These are phyloP conservation scores for Kuraishia borneana DNA, from an alignment of 805 yeast species.

Conservation along the genomic window DNA sequence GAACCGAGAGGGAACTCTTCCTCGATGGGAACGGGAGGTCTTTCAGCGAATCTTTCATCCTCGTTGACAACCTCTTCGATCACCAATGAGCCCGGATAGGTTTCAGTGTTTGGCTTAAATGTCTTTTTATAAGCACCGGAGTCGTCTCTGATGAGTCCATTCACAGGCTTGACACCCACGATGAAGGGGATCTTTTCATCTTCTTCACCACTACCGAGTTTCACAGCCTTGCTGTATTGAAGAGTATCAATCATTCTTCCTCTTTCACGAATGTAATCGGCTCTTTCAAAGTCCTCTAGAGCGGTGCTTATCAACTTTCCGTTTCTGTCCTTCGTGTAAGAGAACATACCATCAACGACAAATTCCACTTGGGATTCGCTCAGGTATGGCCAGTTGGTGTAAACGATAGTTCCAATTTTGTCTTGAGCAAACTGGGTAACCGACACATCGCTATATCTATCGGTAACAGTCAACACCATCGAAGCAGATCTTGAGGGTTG, in stretches of 20 bases:
- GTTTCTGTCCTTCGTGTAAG: constrained; percentile 11
- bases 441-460: constrained; percentile 42
- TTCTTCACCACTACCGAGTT: constrained; percentile 24
- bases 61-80: constrained; percentile 64
- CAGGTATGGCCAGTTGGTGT: constrained; percentile 84
- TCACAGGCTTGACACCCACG: constrained; percentile 62
- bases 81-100: constrained; percentile 69
- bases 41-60: constrained; percentile 65
- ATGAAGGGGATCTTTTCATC: constrained; percentile 32
- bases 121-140: constrained; percentile 75
- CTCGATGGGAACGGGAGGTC: constrained; percentile 64
- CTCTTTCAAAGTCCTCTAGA: constrained; percentile 33
- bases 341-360: constrained; percentile 39
- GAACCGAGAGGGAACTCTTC: constrained; percentile 73
- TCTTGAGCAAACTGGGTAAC: constrained; percentile 56
- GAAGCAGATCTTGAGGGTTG: constrained; percentile 79
- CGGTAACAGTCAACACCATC: constrained; percentile 51
- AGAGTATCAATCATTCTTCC: constrained; percentile 29
- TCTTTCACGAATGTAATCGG: constrained; percentile 30
- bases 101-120: constrained; percentile 37
- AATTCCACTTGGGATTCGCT: constrained; percentile 65
- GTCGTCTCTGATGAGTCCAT: constrained; percentile 61
- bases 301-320: constrained; percentile 17
- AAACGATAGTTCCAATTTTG: constrained; percentile 51
- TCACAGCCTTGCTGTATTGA: constrained; percentile 49